Conservation (phyloP, 305 asterid genomes). For the Solanum aculeatissimum region DNA sequence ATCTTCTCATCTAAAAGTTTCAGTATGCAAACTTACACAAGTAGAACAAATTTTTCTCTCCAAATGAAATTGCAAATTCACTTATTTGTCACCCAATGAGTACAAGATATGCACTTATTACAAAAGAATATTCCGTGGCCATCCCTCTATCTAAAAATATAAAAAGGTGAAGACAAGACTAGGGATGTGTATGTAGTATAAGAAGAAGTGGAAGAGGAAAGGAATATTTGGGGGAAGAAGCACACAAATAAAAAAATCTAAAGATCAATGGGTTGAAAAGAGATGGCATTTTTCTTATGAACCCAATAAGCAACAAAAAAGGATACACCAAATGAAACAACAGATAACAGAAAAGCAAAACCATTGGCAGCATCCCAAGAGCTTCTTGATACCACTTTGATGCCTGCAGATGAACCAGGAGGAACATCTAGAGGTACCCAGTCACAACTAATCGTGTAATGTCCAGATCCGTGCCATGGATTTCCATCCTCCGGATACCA, state of each 20-base stretch:
- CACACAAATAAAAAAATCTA: constrained; percentile 14
- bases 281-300: constrained; percentile 27
- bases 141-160: not conserved
- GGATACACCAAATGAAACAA: constrained; percentile 51
- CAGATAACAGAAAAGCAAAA: constrained; percentile 54
- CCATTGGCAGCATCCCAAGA: constrained; percentile 72
- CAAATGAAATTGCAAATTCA: not conserved
- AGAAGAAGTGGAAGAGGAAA: not conserved
- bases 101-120: not conserved
- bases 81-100: not conserved
- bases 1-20: too few species aligned
- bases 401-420: constrained; percentile 19
- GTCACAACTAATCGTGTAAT: constrained; percentile 61
- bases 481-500: constrained; percentile 66
- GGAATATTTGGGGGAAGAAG: not conserved
- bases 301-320: constrained; percentile 49
- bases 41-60: not conserved
- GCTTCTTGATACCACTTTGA: constrained; percentile 24
- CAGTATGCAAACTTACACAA: not conserved
- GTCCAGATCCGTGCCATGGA: constrained; percentile 73
- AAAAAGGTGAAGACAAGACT: not conserved
- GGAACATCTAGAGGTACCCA: constrained; percentile 55
- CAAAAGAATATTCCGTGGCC: not conserved
- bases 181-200: not conserved
- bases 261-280: constrained; percentile 45